A percentile compares a stretch with the other conserved stretches of the same genome.
Conservation (phyloP, 2,329 filamentous ascomycete species). For the Cytospora paraplurivora region DNA sequence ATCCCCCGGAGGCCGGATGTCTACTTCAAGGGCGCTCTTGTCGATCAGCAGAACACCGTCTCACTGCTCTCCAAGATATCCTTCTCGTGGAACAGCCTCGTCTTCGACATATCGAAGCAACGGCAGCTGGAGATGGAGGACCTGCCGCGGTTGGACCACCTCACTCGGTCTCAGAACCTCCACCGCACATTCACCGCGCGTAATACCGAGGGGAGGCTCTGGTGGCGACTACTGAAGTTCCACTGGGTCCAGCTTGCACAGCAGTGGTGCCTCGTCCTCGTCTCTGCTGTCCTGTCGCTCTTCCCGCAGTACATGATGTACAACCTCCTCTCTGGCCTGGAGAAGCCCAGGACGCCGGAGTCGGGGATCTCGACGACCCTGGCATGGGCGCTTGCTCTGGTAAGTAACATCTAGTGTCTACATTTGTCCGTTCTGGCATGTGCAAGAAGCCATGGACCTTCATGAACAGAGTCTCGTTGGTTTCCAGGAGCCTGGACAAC, state of each 20-base stretch:
- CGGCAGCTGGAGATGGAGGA: conserved; percentile 38
- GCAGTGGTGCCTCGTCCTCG: conserved; percentile 39
- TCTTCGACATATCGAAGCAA: conserved; percentile 37
- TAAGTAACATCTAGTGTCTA: background rate
- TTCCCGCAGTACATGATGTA: conserved; percentile 41
- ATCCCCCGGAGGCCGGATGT: conserved; percentile 41
- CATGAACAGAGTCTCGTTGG: background rate
- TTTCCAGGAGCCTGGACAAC: background rate
- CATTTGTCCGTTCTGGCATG: background rate
- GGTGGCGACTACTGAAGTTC: conserved; percentile 38
- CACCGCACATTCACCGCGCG: conserved; percentile 31
- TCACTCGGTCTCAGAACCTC: conserved; percentile 36
- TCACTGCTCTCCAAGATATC: conserved; percentile 36
- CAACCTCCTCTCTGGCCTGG: conserved; percentile 40
- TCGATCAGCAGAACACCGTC: conserved; percentile 41
- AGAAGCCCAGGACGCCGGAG: conserved; percentile 30
- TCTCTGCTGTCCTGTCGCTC: conserved; percentile 37
- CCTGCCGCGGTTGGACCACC: conserved; percentile 37
- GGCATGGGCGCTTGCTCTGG: conserved; percentile 38
- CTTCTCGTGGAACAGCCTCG: conserved; percentile 39
- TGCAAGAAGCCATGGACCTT: background rate
- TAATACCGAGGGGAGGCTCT: conserved; percentile 33
- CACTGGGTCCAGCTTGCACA: conserved; percentile 35
- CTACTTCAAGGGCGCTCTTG: conserved; percentile 35
- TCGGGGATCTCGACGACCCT: conserved; percentile 33